Evolutionary conservation across 495 filamentous ascomycete species (phyloP), one percentile per base, ranked within the genome.

Genomic region (Penicillium atrosanguineum): DNA sequence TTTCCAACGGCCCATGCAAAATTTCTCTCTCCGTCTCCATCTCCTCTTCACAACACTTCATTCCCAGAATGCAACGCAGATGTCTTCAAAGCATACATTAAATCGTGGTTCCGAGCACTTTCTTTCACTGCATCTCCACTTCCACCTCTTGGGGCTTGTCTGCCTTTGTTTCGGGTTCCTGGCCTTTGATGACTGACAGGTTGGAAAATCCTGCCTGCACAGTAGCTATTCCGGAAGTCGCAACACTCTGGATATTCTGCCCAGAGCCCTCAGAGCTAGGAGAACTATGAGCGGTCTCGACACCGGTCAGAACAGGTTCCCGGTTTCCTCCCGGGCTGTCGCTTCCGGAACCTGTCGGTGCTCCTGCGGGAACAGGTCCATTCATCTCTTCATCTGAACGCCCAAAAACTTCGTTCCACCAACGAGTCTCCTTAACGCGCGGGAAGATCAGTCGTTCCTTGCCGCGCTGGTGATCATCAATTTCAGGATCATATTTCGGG

Each of bases 321-420:
- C 61, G 52, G 21, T 57, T 52, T 29, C 53, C 53, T 12, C 52
- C 48, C 18, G 60, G 58, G 38, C 47, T 59, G 18, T 69, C 69
- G 7, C 49, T 57, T 16, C 44, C 47, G 21, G 48, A 44, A 18
- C 51, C 14, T 14, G 42, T 49, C 1, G 62, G 52, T 15, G 59
- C 38, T n/a, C 54, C 51, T 34, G 62, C 55, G 11, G 53, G 45
- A 44, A 68, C 65, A 16, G 78, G 76, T 1, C 84, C 85, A 67
- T 99, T 99, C 95, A 99, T 99, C 62, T 99, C 95, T 7, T 81
- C 79, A 64, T 95, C 90, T 19, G 83, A 82, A 29, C 92, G 80
- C 46, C 88, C 88, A 72, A 96, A 99, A 0, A 87, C 72, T 57
- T 95, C 91, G 50, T 80, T 77, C 95, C 95, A 99, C 95, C 95